Conservation (phyloP, 23 red algal genomes). For the Pyropia yezoensis region DNA sequence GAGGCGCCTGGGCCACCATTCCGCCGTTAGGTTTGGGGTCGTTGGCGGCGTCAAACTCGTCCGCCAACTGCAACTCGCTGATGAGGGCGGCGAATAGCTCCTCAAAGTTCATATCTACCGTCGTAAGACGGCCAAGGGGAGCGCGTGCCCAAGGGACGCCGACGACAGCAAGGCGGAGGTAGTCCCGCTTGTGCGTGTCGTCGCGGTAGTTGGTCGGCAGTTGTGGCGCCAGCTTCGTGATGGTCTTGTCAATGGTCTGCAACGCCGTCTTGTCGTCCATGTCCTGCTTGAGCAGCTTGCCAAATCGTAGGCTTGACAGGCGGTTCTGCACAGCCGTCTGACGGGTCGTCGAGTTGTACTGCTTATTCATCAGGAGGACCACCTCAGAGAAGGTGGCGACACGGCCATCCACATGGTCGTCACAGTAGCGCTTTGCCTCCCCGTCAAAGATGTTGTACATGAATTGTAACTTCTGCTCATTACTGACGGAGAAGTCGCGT, state of each 20-base stretch:
- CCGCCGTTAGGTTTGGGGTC: no score
- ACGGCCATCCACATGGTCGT: neutral
- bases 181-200: no score
- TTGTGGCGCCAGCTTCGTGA: conserved; percentile 9
- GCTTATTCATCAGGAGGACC: conserved; percentile 6
- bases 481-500: conserved; percentile 4
- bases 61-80: no score
- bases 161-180: no score
- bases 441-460: conserved; percentile 12
- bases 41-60: no score
- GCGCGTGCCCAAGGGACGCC: no score
- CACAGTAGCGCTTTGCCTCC: conserved; percentile 12
- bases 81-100: no score
- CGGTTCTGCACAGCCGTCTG: conserved; percentile 16
- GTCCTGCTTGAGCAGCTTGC: neutral
- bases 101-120: no score
- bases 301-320: neutral
- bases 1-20: no score
- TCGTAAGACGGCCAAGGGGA: no score
- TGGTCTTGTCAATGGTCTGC: neutral
- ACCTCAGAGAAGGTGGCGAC: conserved; percentile 6
- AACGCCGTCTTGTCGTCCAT: neutral
- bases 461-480: conserved; percentile 1
- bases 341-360: conserved; percentile 19
- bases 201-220: conserved; percentile 4